Conservation (phyloP, 768 basidiomycete species). For the Pholiota microspora region DNA sequence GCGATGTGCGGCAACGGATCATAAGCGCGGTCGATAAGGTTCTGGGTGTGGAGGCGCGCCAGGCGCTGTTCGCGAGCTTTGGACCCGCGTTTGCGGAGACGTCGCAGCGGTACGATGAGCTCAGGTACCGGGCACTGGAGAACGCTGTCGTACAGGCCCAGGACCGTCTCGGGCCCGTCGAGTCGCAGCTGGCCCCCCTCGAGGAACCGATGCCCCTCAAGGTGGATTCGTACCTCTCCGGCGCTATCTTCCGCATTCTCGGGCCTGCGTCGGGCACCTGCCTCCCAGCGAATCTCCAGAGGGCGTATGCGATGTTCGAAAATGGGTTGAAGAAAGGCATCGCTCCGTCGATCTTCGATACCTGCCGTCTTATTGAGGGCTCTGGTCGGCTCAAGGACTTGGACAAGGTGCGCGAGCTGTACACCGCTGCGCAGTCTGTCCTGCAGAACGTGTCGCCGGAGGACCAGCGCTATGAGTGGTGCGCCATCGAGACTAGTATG, state of each 20-base stretch:
- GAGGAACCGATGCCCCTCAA: background rate
- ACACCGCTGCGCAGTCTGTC: slow-evolving; percentile 64
- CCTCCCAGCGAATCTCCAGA: background rate
- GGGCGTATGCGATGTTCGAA: slow-evolving; percentile 52
- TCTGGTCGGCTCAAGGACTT: slow-evolving; percentile 64
- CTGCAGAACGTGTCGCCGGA: slow-evolving; percentile 40
- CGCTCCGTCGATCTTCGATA: slow-evolving; percentile 47
- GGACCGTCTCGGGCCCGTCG: background rate
- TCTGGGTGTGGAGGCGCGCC: slow-evolving; percentile 23
- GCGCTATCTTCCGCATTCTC: background rate
- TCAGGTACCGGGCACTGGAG: slow-evolving; percentile 19
- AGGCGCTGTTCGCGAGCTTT: slow-evolving; percentile 25
- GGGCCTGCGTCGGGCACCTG: background rate
- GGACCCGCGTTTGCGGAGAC: slow-evolving; percentile 30
- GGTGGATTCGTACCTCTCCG: background rate
- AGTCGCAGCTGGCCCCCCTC: background rate
- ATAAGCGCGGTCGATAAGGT: slow-evolving; percentile 24
- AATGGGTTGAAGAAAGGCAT: slow-evolving; percentile 39
- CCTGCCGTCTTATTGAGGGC: slow-evolving; percentile 64
- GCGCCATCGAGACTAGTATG: slow-evolving; percentile 84
- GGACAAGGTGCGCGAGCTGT: slow-evolving; percentile 62
- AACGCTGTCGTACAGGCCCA: slow-evolving; percentile 7
- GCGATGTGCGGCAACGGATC: slow-evolving; percentile 22
- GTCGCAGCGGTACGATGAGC: slow-evolving; percentile 19
- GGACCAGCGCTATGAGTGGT: slow-evolving; percentile 50